Evolutionary conservation across 192 early-diverging fungal genomes (phyloP), one percentile per base, ranked within the genome.

Genomic region (Linnemannia schmuckeri): DNA sequence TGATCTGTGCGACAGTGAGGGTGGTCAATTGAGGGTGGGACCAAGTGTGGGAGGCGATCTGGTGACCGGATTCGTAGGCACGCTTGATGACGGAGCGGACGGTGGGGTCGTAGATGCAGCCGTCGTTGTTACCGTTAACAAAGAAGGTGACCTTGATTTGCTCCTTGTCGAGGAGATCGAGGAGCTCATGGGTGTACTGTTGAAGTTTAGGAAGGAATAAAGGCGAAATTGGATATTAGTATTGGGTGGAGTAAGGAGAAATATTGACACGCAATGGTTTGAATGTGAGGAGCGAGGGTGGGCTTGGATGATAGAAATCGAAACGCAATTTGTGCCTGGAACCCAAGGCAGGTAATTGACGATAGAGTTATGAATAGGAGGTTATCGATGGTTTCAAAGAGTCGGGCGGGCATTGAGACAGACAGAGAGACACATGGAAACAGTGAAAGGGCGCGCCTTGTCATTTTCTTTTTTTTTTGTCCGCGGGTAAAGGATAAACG

Each of bases 61-160:
- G 91, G 70, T 94, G 93, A n/a, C 95, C 94, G 15, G 74, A 82
- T 7, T 90, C 68, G 83, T 81, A 89, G 52, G 89, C 89, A 24
- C 89, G 85, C 55, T 85, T 83, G 55, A 96, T 44, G 46, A 91
- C 71, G 12, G 92, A 72, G 38, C 80, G 83, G 61, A 85, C 91
- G 0, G 90, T 88, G 44, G 90, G 78, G 38, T 88, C 72, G 68
- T 91, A 82, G 42, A 92, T 89, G 63, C 88, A 89, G 9, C 47
- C 66, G 3, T 70, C 82, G 75, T 91, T 85, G 38, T 85, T 68
- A 15, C 95, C 95, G 57, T 92, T 89, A 24, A 96, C 92, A 79
- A 92, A 95, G 85, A 96, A 96, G 3, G 95, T 95, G 1, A 90
- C 94, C 80, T 94, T 95, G 57, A 94, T 78, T 61, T 90, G 78